Base-by-base conservation (phyloP, 2,329 filamentous ascomycete species). In the Gnomoniopsis sp. region DNA sequence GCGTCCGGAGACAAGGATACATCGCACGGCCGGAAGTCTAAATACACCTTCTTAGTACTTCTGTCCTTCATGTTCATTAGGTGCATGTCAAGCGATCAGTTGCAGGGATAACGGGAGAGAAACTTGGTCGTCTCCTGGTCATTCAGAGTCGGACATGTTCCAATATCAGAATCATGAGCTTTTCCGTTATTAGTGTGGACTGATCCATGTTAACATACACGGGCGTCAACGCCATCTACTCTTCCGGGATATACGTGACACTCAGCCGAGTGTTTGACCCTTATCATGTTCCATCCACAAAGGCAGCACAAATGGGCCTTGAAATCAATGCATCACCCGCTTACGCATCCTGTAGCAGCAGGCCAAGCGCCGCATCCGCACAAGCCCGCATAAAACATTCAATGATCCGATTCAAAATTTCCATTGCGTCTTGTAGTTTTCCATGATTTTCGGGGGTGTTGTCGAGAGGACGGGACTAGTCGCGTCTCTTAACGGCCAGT, bases 401-500 rank as follows among this genome's bases (percentile, higher is more conserved):
- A 53, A 46, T 46, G 41, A 43, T 34, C 51, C 51, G 26, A 14
- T 34, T 53, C 38, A 23, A 44, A 21, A n/a, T n/a, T 53, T 53
- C 51, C 51, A 46, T 47, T 53, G 38, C 22, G 34, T 53, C 51
- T 53, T 46, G 51, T 23, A 53, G 43, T 46, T 22, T 34, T 47
- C 38, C 19, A 30, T 43, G 41, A 11, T 26, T 26, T 34, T 41
- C 3, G 33, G 15, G 19, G 3, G 21, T 17, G 49, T n/a, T 49
- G 48, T n/a, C 49, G 26, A n/a, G 23, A 33, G 11, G 30, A 17
- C 22, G 10, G 34, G 23, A 17, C 30, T 49, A 30, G 23, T 17
- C 22, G 30, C 23, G 47, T 49, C 47, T 30, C 21, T 12, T 56
- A 64, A 56, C 54, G 56, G 51, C 66, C 61, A 58, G 63, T 63